A percentile compares a stretch with the other conserved stretches of the same genome.
These are phyloP conservation scores for Chloropicon primus DNA, from an alignment of 139 green algal genomes.

Conservation along the genomic window DNA sequence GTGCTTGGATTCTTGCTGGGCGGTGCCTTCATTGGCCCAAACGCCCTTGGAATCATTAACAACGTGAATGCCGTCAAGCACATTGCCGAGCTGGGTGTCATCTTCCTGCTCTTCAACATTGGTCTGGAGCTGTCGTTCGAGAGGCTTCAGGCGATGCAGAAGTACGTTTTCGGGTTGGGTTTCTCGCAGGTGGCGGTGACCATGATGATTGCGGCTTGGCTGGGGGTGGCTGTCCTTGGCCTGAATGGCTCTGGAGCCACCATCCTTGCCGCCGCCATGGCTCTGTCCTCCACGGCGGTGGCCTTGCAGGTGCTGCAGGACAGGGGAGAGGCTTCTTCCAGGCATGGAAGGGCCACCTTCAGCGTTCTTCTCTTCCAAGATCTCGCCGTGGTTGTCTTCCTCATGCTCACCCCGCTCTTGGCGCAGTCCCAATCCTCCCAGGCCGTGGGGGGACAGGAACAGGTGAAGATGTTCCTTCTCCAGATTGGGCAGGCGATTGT, in stretches of 20 bases:
- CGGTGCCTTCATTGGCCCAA: constrained; percentile 81
- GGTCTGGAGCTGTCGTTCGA: constrained; percentile 86
- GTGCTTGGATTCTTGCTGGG: constrained; percentile 91
- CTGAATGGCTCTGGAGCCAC: constrained; percentile 55
- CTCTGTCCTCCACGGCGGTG: constrained; percentile 92
- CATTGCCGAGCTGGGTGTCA: constrained; percentile 76
- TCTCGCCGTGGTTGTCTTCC: constrained; percentile 94
- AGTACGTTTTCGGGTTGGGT: constrained; percentile 98
- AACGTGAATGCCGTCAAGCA: constrained; percentile 72
- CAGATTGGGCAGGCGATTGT: constrained; percentile 68
- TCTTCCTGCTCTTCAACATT: constrained; percentile 97
- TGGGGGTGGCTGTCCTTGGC: constrained; percentile 15
- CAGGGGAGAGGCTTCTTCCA: constrained; percentile 71
- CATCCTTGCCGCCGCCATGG: constrained; percentile 82
- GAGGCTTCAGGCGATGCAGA: constrained; percentile 84
- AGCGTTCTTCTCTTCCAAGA: constrained; percentile 93
- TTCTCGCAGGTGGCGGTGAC: constrained; percentile 51
- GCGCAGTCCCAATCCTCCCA: constrained; percentile 35
- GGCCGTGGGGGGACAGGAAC: neutral
- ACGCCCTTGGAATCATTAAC: constrained; percentile 79
- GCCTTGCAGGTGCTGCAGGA: constrained; percentile 91
- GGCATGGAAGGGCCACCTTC: constrained; percentile 90
- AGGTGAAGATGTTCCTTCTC: neutral
- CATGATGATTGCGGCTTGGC: constrained; percentile 8
- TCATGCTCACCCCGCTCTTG: constrained; percentile 97